Evolutionary conservation across 805 yeast species (phyloP).

Genomic region (Starmerella apicola): DNA sequence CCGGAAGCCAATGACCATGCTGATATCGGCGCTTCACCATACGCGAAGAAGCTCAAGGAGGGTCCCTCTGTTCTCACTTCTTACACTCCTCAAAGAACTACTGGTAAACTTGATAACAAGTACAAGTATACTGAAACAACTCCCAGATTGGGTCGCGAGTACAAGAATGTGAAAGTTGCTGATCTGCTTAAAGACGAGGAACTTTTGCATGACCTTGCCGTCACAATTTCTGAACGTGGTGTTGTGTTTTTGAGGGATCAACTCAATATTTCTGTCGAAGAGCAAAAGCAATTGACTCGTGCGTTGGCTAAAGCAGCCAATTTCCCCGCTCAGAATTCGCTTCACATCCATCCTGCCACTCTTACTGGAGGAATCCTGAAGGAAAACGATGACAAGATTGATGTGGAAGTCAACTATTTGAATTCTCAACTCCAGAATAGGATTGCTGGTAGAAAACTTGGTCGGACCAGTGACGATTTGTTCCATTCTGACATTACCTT

Average conservation of each 20-base stretch:
- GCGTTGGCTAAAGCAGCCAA: constrained; percentile 23
- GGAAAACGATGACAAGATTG: constrained; percentile 21
- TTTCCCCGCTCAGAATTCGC: constrained; percentile 22
- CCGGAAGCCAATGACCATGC: constrained; percentile 8
- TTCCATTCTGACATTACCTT: constrained; percentile 48
- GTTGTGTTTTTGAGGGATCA: constrained; percentile 42
- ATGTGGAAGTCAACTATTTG: constrained; percentile 24
- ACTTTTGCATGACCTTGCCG: constrained; percentile 33
- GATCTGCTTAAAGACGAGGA: constrained; percentile 24
- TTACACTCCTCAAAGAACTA: constrained; percentile 15
- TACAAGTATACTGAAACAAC: constrained; percentile 24
- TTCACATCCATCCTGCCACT: constrained; percentile 26
- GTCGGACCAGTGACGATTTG: constrained; percentile 21
- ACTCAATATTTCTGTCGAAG: constrained; percentile 24
- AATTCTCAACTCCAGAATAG: constrained; percentile 19
- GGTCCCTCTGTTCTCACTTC: constrained; percentile 19
- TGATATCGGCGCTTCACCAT: constrained; percentile 23
- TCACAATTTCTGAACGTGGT: constrained; percentile 36
- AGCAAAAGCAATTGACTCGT: constrained; percentile 23
- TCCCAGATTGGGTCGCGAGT: constrained; percentile 27
- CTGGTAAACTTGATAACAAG: constrained; percentile 22
- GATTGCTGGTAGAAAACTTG: constrained; percentile 16
- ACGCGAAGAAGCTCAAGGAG: constrained; percentile 18
- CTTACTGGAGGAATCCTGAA: constrained; percentile 25
- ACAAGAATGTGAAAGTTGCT: constrained; percentile 20